Conservation (phyloP, 176 grass and related monocot species). For the Carex pumila region DNA sequence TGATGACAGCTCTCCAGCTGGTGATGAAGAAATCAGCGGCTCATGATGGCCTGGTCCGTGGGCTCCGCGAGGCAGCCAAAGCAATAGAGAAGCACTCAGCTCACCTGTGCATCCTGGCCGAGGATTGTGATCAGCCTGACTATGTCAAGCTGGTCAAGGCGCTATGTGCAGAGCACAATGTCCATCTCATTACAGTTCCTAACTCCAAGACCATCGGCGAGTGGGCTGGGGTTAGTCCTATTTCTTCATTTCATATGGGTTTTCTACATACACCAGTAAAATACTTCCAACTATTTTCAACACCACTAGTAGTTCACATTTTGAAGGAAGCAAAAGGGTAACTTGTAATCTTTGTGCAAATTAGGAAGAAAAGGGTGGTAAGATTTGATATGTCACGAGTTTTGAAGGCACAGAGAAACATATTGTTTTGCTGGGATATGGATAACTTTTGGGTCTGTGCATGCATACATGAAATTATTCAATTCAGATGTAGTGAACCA, state of each 20-base stretch:
- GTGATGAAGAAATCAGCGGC: constrained; percentile 49
- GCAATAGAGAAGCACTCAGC: constrained; percentile 37
- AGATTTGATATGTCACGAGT: not conserved
- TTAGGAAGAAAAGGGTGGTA: not conserved
- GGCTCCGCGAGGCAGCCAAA: constrained; percentile 25
- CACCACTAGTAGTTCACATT: not conserved
- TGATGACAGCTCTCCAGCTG: constrained; percentile 59
- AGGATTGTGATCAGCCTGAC: constrained; percentile 56
- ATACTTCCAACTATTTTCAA: not conserved
- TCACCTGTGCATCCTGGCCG: constrained; percentile 28
- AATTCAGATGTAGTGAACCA: not conserved
- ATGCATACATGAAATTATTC: not conserved
- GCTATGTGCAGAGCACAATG: constrained; percentile 63
- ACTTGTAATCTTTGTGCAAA: not conserved
- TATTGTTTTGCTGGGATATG: not conserved
- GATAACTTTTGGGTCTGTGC: not conserved
- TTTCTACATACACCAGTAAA: not conserved
- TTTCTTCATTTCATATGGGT: not conserved
- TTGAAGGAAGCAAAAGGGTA: not conserved
- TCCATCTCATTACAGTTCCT: constrained; percentile 55
- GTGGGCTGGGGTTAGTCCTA: constrained; percentile 28
- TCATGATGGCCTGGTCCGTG: constrained; percentile 35
- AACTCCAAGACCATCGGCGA: constrained; percentile 49
- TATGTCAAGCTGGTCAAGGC: constrained; percentile 67
- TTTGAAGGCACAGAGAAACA: not conserved